Base-by-base conservation (phyloP, 73 alveolate genomes). In the Paramecium sexaurelia region DNA sequence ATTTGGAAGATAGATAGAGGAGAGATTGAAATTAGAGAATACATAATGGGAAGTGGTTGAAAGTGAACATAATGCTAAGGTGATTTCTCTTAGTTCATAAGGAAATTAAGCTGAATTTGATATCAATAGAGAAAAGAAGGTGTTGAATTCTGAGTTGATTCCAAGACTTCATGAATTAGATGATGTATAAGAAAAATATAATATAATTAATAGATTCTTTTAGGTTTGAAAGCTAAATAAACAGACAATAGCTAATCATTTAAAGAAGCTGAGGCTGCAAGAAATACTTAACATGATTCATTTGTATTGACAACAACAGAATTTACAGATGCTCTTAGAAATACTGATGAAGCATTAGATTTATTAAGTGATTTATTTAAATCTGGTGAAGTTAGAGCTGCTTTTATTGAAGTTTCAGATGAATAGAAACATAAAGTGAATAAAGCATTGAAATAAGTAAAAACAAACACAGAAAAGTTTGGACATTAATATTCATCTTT, bases 81-180 rank as follows among this genome's bases (percentile, higher is more conserved):
- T 78, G 8, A 78, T 78, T 2, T 37, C 90, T 1, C 19, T 78
- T 4, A 27, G 45, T 40, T 40, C 73, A 20, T 43, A 78, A 22
- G 71, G 19, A 6, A 78, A 78, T 78, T 78, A 78, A 78, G 90
- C 90, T 78, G 90, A 78, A 78, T 78, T 78, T 57, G 90, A 78
- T 41, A 78, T 78, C 36, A 78, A 78, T 32, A 78, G 90, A 78
- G 90, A 78, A 40, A 78, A 78, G 71, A 78, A 78, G 40, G 90
- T 78, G 5, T 32, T 78, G 17, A 78, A 71, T 71, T 27, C 45
- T 61, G 82, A 61, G 24, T 32, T 61, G 3, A 61, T 61, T 10
- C 82, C 82, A 24, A 61, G 82, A 61, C 47, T 61, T 32, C 47
- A 61, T 3, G 82, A 61, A 61, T 61, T 61, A 61, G 82, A 61